Evolutionary conservation across 2,329 filamentous ascomycete species (phyloP), one percentile per base, ranked within the genome.

Genomic region (Nigrospora oryzae): DNA sequence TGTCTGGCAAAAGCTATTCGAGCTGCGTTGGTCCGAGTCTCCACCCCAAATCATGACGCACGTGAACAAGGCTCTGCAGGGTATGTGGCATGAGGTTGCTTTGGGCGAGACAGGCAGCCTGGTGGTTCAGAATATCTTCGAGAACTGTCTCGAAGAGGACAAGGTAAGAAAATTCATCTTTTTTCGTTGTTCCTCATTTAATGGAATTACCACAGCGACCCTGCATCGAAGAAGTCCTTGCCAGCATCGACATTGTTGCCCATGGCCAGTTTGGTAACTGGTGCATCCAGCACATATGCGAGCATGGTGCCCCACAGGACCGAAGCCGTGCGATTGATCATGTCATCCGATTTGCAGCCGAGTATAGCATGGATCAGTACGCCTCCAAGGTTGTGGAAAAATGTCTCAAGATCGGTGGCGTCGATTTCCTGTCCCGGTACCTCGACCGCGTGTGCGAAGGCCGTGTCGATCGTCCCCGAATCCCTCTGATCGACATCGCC

Each of bases 221-320:
- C 38, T 96, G 93, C 60, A 95, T 98, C 60, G 90, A 95, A 63
- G 93, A 98, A 65, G 93, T 98, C 35, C 79, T 98, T 46, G 80
- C 79, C 49, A 96, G 93, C 62, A 95, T 98, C 56, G 89, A 98
- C 66, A 86, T 95, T 50, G 89, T 98, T 58, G 87, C 93, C 47
- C 91, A 96, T 63, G 93, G 93, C 23, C 93, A 98, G 63, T 98
- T 98, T 61, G 93, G 93, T 45, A 98, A 98, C 64, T 98, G 93
- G 93, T 98, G 93, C 70, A 97, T 98, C 58, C 93, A 98, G 68
- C 93, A 98, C 67, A 89, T 98, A 56, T 98, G 93, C 66, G 93
- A 98, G 65, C 93, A 98, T 61, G 91, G 94, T 42, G 85, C 85
- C 46, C 86, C 90, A 31, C 83, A 84, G 36, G 94, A 98, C 65